Evolutionary conservation across 495 filamentous ascomycete species (phyloP).

Genomic region (Rhizodiscina lignyota): DNA sequence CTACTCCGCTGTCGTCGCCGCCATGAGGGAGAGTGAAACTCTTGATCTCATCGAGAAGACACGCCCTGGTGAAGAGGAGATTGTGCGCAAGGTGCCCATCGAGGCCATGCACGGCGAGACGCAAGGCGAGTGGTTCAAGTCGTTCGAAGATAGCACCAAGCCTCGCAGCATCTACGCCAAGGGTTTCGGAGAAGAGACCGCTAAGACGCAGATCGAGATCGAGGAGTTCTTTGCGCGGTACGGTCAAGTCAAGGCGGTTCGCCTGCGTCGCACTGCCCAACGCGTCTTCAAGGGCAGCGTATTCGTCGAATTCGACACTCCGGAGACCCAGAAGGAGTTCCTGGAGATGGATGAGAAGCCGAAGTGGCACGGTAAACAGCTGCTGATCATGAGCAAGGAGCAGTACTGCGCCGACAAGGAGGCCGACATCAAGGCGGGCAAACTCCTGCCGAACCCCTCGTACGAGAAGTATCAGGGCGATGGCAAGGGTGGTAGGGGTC

Average conservation of each 20-base stretch:
- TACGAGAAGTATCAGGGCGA: constrained; percentile 1
- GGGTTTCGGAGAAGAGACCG: constrained; percentile 69
- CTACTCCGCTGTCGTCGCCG: constrained; percentile 60
- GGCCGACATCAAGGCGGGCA: constrained; percentile 56
- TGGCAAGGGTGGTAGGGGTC: constrained; percentile 2
- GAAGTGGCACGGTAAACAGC: constrained; percentile 53
- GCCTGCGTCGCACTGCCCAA: constrained; percentile 51
- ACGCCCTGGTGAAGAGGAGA: no score
- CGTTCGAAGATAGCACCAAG: constrained; percentile 43
- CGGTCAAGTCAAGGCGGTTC: constrained; percentile 67
- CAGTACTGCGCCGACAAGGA: constrained; percentile 72
- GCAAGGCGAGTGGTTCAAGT: constrained; percentile 23
- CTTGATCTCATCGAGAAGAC: constrained; percentile 39
- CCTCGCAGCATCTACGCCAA: constrained; percentile 57
- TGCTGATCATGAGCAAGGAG: constrained; percentile 69
- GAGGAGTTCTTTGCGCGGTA: constrained; percentile 78
- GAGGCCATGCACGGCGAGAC: constrained; percentile 27
- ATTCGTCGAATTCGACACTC: constrained; percentile 75
- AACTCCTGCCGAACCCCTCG: constrained; percentile 26
- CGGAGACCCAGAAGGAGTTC: constrained; percentile 62
- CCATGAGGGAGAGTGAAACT: constrained; percentile 53
- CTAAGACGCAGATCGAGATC: constrained; percentile 74
- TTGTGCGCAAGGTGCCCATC: constrained; percentile 60
- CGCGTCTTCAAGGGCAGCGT: constrained; percentile 82
- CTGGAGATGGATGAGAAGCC: constrained; percentile 65